Evolutionary conservation across 345 rosid species (phyloP), one percentile per base, ranked within the genome.

Genomic region (Clarkia xantiana): DNA sequence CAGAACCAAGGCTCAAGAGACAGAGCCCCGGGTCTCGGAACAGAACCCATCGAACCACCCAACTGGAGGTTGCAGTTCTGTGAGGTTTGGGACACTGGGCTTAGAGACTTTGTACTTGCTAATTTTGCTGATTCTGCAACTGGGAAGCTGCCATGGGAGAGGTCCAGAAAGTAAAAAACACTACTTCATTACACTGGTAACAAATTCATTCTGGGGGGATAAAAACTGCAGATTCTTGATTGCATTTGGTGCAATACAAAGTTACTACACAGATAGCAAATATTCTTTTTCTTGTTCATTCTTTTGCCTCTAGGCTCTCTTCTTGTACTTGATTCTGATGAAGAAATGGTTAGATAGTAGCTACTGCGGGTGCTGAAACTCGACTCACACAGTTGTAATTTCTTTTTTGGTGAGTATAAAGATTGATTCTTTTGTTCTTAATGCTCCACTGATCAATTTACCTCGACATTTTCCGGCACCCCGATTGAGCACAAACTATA

Each of bases 1-100:
- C 84, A 80, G 55, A 93, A 87, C 55, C 65, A 75, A 53, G 99
- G 99, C 57, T 93, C 99, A 9, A 82, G 74, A 70, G 99, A 87
- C 62, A 70, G 96, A 54, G 99, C 94, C 2, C 99, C 96, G 0
- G 96, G 99, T 51, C 65, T 93, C 0, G 99, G 99, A 43, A 93
- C 99, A 0, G 82, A 71, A 64, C 85, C 96, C 20, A 70, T 82
- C 6, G 94, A 93, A 60, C 99, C 99, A 14, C 59, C 59, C 0
- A 73, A 87, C 61, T 93, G 99, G 96, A 67, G 75, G 49, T 43
- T 70, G 49, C 54, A 71, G 70, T 93, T 93, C 71, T 93, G 99
- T 51, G 94, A 93, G 66, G 84, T 93, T 44, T 82, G 95, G 94
- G 99, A 91, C 62, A 84, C 99, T 0, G 94, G 90, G 36, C 71